Percentiles rank a stretch among this genome's conserved stretches.
Conservation (phyloP, 176 grass and related monocot genomes). For the Tuctoria greenei region DNA sequence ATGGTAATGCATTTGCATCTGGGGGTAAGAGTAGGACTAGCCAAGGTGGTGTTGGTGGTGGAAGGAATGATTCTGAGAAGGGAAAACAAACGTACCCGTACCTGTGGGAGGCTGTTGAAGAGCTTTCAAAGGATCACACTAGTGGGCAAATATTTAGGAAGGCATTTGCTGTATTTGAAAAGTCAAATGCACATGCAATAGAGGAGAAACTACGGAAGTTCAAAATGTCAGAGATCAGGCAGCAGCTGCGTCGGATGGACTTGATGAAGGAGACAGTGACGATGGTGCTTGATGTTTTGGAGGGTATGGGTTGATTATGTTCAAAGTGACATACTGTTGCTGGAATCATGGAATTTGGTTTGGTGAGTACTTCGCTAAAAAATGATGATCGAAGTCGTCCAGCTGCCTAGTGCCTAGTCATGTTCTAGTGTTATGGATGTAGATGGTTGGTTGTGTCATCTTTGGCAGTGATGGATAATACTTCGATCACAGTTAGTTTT, state of each 20-base stretch:
- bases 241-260: conserved; percentile 51
- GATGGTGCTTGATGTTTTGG: conserved; percentile 46
- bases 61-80: conserved; percentile 20
- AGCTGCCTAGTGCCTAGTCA: not conserved
- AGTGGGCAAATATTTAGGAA: conserved; percentile 43
- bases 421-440: conserved; percentile 31
- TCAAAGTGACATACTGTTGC: not conserved
- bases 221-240: conserved; percentile 41
- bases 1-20: not conserved
- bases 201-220: conserved; percentile 59
- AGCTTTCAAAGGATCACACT: conserved; percentile 41
- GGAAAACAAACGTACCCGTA: conserved; percentile 39
- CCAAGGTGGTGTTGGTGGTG: not conserved
- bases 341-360: conserved; percentile 7
- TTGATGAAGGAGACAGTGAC: conserved; percentile 50
- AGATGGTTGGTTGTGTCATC: conserved; percentile 18
- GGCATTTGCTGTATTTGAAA: conserved; percentile 44
- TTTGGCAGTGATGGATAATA: conserved; percentile 14
- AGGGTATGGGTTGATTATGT: conserved; percentile 24
- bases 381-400: not conserved
- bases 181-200: conserved; percentile 36
- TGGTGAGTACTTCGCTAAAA: conserved; percentile 21
- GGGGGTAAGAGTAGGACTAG: not conserved
- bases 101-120: conserved; percentile 46
- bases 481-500: conserved; percentile 21